phyloP scores from a whole-genome alignment of 2,329 filamentous ascomycete species.

The Fusarium globosum region DNA sequence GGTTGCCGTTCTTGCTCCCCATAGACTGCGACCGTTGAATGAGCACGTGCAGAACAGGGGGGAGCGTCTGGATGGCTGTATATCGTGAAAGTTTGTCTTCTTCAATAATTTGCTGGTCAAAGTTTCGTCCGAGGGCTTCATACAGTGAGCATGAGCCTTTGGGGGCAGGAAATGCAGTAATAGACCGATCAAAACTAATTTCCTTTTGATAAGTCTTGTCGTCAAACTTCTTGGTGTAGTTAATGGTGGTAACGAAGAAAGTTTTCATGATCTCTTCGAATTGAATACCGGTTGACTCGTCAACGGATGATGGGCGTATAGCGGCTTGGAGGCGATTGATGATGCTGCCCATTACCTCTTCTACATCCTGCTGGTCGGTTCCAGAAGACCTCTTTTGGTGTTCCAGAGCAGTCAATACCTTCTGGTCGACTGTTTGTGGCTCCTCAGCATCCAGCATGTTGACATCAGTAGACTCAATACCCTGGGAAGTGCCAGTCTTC shows the following conservation, averaged over 20 bases:
- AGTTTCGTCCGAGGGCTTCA: constrained; percentile 84
- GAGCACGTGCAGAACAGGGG: constrained; percentile 88
- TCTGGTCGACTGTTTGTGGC: constrained; percentile 56
- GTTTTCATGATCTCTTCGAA: constrained; percentile 81
- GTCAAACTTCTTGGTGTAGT: constrained; percentile 66
- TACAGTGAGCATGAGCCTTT: constrained; percentile 74
- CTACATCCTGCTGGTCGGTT: constrained; percentile 89
- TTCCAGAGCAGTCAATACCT: constrained; percentile 58
- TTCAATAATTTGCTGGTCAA: constrained; percentile 81
- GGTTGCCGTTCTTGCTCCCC: constrained; percentile 78
- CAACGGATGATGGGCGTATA: constrained; percentile 76
- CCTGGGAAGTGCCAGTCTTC: not conserved
- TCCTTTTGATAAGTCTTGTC: constrained; percentile 55
- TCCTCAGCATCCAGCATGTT: constrained; percentile 49
- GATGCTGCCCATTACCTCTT: constrained; percentile 93
- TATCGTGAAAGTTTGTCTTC: constrained; percentile 72
- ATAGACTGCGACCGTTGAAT: constrained; percentile 86
- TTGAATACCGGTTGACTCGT: constrained; percentile 75
- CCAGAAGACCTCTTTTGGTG: constrained; percentile 60
- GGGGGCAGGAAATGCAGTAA: constrained; percentile 68
- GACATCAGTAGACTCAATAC: constrained; percentile 30
- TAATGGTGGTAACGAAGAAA: constrained; percentile 71
- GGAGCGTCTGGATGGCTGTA: constrained; percentile 78
- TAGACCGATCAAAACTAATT: constrained; percentile 69
- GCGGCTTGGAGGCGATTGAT: constrained; percentile 91